Base-by-base conservation (phyloP, 2,329 filamentous ascomycete genomes). In the Aspergillus transmontanensis region DNA sequence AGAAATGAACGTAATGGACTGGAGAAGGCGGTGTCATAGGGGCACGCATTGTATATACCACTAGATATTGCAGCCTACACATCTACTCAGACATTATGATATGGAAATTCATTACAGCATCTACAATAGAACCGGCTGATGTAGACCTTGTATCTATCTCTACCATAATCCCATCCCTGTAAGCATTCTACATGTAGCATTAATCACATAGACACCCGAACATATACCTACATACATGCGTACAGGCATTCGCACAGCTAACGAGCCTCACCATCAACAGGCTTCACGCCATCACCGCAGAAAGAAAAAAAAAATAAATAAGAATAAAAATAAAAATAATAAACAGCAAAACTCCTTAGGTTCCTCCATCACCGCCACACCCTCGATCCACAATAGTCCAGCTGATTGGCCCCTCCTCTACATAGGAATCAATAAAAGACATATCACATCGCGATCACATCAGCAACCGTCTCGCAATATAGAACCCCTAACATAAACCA, bases 1-100 rank as follows among this genome's bases (percentile, higher is more conserved):
- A 86, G 81, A 81, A 76, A 67, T 82, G 80, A 64, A 67, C 39
- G 28, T 55, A 55, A 55, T 39, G 21, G n/a, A 7, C 11, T 26
- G 34, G 51, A 39, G 19, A 32, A 32, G 16, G 28, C 48, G 26
- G 4, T 51, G 10, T 11, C 28, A n/a, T 23, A 11, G 10, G 21
- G 9, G 21, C 30, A 51, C 23, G 39, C 21, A n/a, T 21, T 51
- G 48, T 51, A 55, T 39, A 39, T 55, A 55, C 51, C 51, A 55
- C 23, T 9, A n/a, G 7, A 36, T 39, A 21, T 16, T 39, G n/a
- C 30, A 39, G 12, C 16, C 51, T 32, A 34, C 21, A 55, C 32
- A 26, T 51, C 48, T 51, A n/a, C 19, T 51, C 28, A 21, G 28
- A 6, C 16, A 32, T 32, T 51, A 9, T 21, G 45, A 48, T 16